Evolutionary conservation across 371 early-diverging fungal species (phyloP).

Genomic region (Smittium mucronatum): DNA sequence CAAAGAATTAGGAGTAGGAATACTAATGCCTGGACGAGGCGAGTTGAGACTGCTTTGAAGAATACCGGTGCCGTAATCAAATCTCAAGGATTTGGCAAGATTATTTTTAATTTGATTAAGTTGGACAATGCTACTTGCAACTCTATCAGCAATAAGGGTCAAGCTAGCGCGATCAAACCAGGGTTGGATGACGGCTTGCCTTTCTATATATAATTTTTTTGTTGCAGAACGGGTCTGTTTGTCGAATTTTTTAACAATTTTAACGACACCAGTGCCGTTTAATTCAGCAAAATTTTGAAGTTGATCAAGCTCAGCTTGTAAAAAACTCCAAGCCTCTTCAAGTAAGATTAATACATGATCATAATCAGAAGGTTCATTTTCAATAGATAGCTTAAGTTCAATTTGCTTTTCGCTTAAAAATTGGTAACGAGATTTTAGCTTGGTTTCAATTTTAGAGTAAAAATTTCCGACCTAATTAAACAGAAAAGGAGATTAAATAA

Average conservation of each 20-base stretch:
- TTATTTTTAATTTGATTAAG: slow-evolving; percentile 14
- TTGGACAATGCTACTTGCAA: slow-evolving; percentile 32
- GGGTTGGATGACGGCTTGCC: slow-evolving; percentile 89
- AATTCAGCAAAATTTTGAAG: slow-evolving; percentile 93
- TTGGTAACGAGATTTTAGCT: not conserved
- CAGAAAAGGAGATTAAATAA: not conserved
- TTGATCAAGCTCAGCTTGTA: slow-evolving; percentile 84
- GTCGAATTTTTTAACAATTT: slow-evolving; percentile 97
- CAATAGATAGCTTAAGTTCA: not conserved
- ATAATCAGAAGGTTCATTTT: not conserved
- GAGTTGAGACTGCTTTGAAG: not conserved
- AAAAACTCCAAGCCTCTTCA: slow-evolving; percentile 75
- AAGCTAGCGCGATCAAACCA: slow-evolving; percentile 86
- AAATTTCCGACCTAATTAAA: not conserved
- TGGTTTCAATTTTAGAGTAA: not conserved
- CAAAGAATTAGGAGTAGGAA: not conserved
- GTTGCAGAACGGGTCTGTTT: slow-evolving; percentile 87
- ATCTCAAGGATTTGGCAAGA: not conserved
- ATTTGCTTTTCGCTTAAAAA: not conserved
- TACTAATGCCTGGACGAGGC: not conserved
- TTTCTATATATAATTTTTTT: slow-evolving; percentile 85
- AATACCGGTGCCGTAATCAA: not conserved
- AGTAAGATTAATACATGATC: slow-evolving; percentile 21
- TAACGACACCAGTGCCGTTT: slow-evolving; percentile 88
- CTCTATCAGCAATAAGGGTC: slow-evolving; percentile 72